A percentile compares a stretch with the other conserved stretches of the same genome.
Conservation (phyloP, 495 filamentous ascomycete species). For the Trypethelium eluteriae region DNA sequence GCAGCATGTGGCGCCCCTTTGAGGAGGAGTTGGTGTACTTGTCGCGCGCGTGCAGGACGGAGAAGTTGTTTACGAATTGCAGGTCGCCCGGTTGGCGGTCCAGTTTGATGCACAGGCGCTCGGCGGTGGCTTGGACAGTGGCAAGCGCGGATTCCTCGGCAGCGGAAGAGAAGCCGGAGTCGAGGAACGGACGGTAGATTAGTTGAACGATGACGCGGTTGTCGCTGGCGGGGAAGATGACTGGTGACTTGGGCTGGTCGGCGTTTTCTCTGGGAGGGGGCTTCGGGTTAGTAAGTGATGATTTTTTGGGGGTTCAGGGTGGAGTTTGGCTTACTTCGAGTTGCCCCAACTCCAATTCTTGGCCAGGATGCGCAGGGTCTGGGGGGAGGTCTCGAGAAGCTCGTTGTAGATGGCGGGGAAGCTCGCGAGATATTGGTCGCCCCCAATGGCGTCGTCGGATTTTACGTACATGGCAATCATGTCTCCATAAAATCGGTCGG, state of each 20-base stretch:
- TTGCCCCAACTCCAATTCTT: conserved; percentile 5
- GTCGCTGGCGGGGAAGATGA: neutral
- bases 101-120: conserved; percentile 20
- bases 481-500: conserved; percentile 27
- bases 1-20: conserved; percentile 26
- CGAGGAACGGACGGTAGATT: conserved; percentile 4
- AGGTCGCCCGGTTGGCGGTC: conserved; percentile 26
- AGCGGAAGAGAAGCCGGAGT: neutral
- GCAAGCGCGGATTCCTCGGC: conserved; percentile 21
- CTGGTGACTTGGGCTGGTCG: neutral
- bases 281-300: neutral
- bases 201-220: conserved; percentile 4
- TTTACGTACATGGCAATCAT: conserved; percentile 25
- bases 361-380: conserved; percentile 5
- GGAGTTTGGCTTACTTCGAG: neutral
- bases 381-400: conserved; percentile 20
- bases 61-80: conserved; percentile 27
- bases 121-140: conserved; percentile 20
- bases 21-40: conserved; percentile 13
- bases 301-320: neutral
- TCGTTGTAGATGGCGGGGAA: conserved; percentile 28
- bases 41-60: conserved; percentile 27
- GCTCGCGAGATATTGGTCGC: conserved; percentile 26
- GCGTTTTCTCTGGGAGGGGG: neutral
- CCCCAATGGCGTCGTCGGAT: conserved; percentile 22